Evolutionary conservation across 2,329 filamentous ascomycete genomes (phyloP), one percentile per base, ranked within the genome.

Genomic region (Claviceps fusiformis): DNA sequence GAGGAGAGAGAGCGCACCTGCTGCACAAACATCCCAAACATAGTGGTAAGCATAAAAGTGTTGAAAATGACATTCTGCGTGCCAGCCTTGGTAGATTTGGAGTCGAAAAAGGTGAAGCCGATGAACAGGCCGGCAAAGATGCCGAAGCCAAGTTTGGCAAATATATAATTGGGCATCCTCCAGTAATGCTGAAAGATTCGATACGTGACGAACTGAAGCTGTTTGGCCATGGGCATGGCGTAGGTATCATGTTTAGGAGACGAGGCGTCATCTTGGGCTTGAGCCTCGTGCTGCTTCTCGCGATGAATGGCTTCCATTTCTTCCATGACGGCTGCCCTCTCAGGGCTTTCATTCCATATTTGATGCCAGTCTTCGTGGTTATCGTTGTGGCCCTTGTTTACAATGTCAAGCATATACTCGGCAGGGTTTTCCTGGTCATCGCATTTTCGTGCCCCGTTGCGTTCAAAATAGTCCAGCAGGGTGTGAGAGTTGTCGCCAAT

Each of bases 171-270:
- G 0, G 88, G 88, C 55, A 82, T 88, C 49, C 88, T 80, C 87
- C 88, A 92, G 74, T 91, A 91, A 65, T 93, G 88, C 63, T 88
- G 79, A 69, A 90, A 90, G 6, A 90, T 81, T 56, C 88, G 82
- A 9, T 75, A 62, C 1, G 80, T 81, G 46, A 89, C 86, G 56
- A 82, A 75, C 47, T 67, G 70, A 1, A 92, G 69, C 64, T 95
- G 90, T 0, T 72, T 63, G 0, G 56, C 57, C 63, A 95, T 87
- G 0, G 89, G 83, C 62, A 87, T 86, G 5, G 90, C 89, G 58
- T 95, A 95, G 68, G 93, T 87, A 8, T 79, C 73, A 60, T 79
- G 59, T 67, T 63, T 58, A 1, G 58, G 56, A 0, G 56, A 35
- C 3, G 64, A 63, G 1, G 66, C 60, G 0, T 65, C 61, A 1